These are phyloP conservation scores for Diaporthe amygdali DNA, from an alignment of 2,329 filamentous ascomycete species.

Conservation along the genomic window DNA sequence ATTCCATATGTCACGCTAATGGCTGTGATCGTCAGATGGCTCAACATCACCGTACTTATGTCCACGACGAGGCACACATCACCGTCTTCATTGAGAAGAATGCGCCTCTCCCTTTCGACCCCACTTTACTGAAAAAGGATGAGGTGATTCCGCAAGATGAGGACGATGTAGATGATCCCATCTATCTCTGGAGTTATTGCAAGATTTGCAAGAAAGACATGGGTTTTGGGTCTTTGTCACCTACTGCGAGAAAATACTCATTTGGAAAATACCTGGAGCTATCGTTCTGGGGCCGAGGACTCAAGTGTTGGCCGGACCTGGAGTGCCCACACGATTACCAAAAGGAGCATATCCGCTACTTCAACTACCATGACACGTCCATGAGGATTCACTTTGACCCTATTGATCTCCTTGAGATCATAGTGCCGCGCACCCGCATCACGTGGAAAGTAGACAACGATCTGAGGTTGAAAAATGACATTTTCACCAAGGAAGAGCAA, in stretches of 20 bases:
- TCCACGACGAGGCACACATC: slow-evolving; percentile 92
- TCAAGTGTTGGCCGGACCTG: slow-evolving; percentile 74
- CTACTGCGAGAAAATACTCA: slow-evolving; percentile 96
- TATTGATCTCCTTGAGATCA: slow-evolving; percentile 91
- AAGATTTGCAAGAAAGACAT: slow-evolving; percentile 92
- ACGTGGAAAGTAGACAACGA: slow-evolving; percentile 99
- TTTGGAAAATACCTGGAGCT: slow-evolving; percentile 98
- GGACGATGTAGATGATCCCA: slow-evolving; percentile 59
- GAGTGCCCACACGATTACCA: slow-evolving; percentile 90
- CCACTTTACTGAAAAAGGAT: slow-evolving; percentile 57
- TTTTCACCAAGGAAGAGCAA: slow-evolving; percentile 81
- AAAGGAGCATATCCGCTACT: slow-evolving; percentile 89
- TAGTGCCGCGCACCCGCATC: slow-evolving; percentile 86
- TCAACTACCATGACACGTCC: slow-evolving; percentile 84
- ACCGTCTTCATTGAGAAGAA: slow-evolving; percentile 84
- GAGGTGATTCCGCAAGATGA: slow-evolving; percentile 50
- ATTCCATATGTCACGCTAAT: slow-evolving; percentile 79
- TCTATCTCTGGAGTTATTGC: slow-evolving; percentile 98
- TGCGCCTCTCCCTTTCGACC: slow-evolving; percentile 47
- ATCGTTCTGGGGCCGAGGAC: slow-evolving; percentile 89
- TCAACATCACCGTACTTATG: slow-evolving; percentile 95
- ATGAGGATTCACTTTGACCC: slow-evolving; percentile 91
- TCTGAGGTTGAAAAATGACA: slow-evolving; percentile 88
- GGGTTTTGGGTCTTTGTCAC: slow-evolving; percentile 87
- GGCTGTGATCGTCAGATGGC: slow-evolving; percentile 88